Evolutionary conservation across 2,329 filamentous ascomycete genomes (phyloP).

Genomic region (Cordyceps militaris): DNA sequence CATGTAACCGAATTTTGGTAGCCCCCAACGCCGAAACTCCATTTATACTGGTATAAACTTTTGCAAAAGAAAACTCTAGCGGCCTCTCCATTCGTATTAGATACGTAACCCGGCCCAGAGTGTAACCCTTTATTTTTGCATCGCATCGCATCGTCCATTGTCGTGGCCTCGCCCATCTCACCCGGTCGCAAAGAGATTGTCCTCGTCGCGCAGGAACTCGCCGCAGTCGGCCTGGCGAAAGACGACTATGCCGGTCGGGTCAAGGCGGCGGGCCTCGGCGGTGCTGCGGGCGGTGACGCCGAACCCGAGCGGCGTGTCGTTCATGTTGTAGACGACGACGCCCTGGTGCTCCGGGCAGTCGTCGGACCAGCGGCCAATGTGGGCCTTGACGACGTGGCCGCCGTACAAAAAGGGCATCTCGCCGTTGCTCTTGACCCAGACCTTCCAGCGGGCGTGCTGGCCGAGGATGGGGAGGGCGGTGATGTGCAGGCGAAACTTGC

Average conservation of each 20-base stretch:
- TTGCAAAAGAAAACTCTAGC: not conserved
- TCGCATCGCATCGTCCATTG: not conserved
- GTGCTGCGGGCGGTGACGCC: constrained; percentile 86
- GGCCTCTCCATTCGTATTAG: not conserved
- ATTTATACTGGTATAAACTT: constrained; percentile 1
- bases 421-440: constrained; percentile 94
- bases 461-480: constrained; percentile 83
- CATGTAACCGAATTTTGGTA: constrained; percentile 7
- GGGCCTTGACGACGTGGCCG: constrained; percentile 68
- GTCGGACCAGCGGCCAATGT: constrained; percentile 75
- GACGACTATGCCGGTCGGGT: constrained; percentile 81
- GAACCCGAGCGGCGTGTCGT: constrained; percentile 89
- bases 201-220: constrained; percentile 84
- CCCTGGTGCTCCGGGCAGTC: constrained; percentile 92
- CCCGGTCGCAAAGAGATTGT: constrained; percentile 54
- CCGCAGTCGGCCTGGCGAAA: constrained; percentile 93
- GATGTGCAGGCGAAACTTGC: constrained; percentile 91
- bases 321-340: constrained; percentile 83
- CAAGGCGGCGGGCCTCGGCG: constrained; percentile 72
- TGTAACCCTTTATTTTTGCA: not conserved
- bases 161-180: constrained; percentile 20
- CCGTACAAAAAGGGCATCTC: constrained; percentile 98
- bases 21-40: constrained; percentile 9
- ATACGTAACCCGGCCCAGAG: not conserved
- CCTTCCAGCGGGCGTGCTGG: constrained; percentile 88